Base-by-base conservation (phyloP, 2,329 filamentous ascomycete species). In the Aspergillus piperis region DNA sequence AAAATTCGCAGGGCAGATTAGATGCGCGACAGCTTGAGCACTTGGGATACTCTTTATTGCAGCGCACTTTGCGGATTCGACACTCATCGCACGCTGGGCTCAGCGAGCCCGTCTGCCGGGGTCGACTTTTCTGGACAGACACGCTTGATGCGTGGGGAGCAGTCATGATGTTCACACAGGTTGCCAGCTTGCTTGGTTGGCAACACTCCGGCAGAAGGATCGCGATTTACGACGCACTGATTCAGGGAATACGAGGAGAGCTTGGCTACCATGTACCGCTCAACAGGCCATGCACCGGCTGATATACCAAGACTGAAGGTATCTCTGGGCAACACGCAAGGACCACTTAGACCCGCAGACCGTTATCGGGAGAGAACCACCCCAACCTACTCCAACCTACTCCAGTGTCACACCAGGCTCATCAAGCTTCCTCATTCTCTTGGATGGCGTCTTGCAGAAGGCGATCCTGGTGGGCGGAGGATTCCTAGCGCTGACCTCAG, bases 401-500 rank as follows among this genome's bases (percentile, higher is more conserved):
- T 36, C 32, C 32, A 36, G 32, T 17, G 44, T 27, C 44, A 23
- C 44, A 49, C 44, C 44, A 49, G 44, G 44, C 44, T 49, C 44
- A 49, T 49, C 44, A 49, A 49, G 44, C 44, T 49, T 49, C 44
- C 23, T 49, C 44, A 25, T 15, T 49, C 44, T 49, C 15, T 23
- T 44, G 44, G 15, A 49, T 49, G 44, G 44, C 44, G 44, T 17
- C 44, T 27, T 27, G 44, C 23, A 15, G 15, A 21, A 15, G 19
- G 11, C 23, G 44, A 49, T 27, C 23, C 44, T 27, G 44, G 21
- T 25, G 44, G 21, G 44, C 15, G 44, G 44, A 27, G 44, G 44
- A 49, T 49, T 27, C 32, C 25, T 49, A 49, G 44, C 44, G 44
- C 44, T 49, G 44, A 49, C 44, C 32, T 49, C 44, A 49, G 44